Evolutionary conservation across 1,284 basidiomycete genomes (phyloP).

Genomic region (Grifola frondosa): DNA sequence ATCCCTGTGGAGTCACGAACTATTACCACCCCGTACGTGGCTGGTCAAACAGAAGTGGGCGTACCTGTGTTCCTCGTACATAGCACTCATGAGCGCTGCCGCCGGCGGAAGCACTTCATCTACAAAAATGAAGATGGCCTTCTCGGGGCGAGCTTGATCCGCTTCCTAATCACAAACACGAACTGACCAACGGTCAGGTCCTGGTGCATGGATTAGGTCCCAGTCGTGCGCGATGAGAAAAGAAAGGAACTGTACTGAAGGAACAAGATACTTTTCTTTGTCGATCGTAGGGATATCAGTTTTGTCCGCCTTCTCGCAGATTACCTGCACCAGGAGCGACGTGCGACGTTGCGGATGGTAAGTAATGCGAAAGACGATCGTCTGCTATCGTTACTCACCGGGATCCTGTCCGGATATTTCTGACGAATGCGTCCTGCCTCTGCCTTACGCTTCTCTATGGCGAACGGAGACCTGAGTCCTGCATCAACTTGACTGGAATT

Average conservation of each 20-base stretch:
- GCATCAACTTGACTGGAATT: constrained; percentile 26
- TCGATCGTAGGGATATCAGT: constrained; percentile 99
- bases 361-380: constrained; percentile 8
- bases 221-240: constrained; percentile 15
- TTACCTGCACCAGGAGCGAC: constrained; percentile 68
- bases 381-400: constrained; percentile 56
- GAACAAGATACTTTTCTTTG: constrained; percentile 99
- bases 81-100: constrained; percentile 97
- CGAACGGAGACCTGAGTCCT: constrained; percentile 24
- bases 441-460: constrained; percentile 94
- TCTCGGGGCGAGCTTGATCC: constrained; percentile 99
- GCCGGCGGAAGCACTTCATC: constrained; percentile 98
- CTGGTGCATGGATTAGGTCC: constrained; percentile 28
- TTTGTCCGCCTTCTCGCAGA: constrained; percentile 99
- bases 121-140: constrained; percentile 99
- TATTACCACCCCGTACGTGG: constrained; percentile 16
- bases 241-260: constrained; percentile 64
- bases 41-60: constrained; percentile 30
- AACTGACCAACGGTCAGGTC: constrained; percentile 99
- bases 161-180: constrained; percentile 99
- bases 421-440: constrained; percentile 96
- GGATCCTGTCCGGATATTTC: constrained; percentile 99
- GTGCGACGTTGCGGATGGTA: constrained; percentile 16
- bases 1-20: constrained; percentile 73
- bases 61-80: constrained; percentile 99